A percentile compares a stretch with the other conserved stretches of the same genome.
These are phyloP conservation scores for Fusarium sp. DNA, from an alignment of 2,329 filamentous ascomycete species.

Conservation along the genomic window DNA sequence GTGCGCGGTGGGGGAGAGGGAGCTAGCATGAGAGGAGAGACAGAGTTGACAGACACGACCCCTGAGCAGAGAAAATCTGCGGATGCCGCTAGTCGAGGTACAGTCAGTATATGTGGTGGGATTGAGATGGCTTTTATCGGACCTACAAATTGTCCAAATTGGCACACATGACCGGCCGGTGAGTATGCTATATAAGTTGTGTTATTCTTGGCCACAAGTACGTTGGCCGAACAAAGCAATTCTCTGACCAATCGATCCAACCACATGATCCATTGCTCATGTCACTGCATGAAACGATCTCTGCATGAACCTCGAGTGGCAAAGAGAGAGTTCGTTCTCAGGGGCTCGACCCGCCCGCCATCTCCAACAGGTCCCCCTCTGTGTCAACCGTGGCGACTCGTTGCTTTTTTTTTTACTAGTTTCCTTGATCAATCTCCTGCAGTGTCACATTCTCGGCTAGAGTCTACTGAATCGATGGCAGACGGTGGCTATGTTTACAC, in stretches of 20 bases:
- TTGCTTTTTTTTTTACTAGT: not conserved
- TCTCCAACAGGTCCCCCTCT: too few species aligned
- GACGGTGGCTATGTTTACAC: not conserved
- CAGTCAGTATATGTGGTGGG: not conserved
- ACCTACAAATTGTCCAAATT: conserved; percentile 1
- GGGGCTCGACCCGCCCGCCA: not conserved
- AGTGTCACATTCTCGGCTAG: not conserved
- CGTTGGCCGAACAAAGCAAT: too few species aligned
- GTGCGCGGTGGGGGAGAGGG: not conserved
- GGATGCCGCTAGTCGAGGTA: not conserved
- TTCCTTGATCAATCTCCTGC: too few species aligned
- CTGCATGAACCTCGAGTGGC: not conserved
- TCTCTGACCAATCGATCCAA: too few species aligned
- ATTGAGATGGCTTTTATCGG: conserved; percentile 1
- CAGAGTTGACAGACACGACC: not conserved
- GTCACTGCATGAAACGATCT: not conserved
- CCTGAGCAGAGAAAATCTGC: not conserved
- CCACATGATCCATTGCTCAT: too few species aligned
- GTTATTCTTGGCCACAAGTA: too few species aligned
- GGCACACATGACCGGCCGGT: not conserved
- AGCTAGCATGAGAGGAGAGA: too few species aligned
- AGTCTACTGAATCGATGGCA: not conserved
- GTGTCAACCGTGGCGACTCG: not conserved
- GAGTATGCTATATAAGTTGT: not conserved
- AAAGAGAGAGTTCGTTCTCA: not conserved